A percentile compares a stretch with the other conserved stretches of the same genome.
phyloP scores from a whole-genome alignment of 2,329 filamentous ascomycete species.

The Fusarium lyarnte region DNA sequence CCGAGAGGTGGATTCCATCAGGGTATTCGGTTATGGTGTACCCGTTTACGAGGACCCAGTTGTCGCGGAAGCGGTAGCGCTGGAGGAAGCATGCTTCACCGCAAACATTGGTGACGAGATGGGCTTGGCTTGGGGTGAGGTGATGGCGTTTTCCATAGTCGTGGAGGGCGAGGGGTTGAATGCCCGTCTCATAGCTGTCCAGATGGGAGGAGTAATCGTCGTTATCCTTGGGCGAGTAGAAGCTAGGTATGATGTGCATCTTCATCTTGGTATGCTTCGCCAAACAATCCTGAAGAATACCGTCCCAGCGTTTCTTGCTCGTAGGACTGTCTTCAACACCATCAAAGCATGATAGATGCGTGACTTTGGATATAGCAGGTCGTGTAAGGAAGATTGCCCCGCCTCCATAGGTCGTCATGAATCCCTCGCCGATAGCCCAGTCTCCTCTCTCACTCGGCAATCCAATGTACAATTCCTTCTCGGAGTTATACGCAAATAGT shows the following conservation, averaged over 20 bases:
- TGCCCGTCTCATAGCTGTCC: constrained; percentile 52
- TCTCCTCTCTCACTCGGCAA: constrained; percentile 56
- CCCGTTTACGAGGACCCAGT: constrained; percentile 60
- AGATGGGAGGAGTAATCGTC: constrained; percentile 41
- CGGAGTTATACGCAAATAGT: constrained; percentile 49
- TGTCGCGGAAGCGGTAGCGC: constrained; percentile 56
- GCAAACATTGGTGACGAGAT: constrained; percentile 54
- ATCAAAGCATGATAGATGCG: constrained; percentile 52
- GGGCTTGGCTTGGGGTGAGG: constrained; percentile 53
- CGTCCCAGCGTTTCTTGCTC: constrained; percentile 52
- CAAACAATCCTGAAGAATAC: constrained; percentile 54
- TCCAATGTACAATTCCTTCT: constrained; percentile 52
- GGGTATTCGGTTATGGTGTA: constrained; percentile 56
- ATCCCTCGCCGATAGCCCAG: constrained; percentile 52
- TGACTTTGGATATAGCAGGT: constrained; percentile 47
- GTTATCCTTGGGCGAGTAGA: constrained; percentile 52
- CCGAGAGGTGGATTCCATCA: constrained; percentile 46
- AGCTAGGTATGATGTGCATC: constrained; percentile 56
- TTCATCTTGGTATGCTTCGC: constrained; percentile 46
- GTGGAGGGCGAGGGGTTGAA: constrained; percentile 54
- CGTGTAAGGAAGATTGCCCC: constrained; percentile 56
- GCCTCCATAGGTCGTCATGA: constrained; percentile 55
- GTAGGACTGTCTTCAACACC: constrained; percentile 14
- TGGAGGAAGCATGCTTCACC: constrained; percentile 60
- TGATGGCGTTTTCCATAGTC: constrained; percentile 51